Evolutionary conservation across 2,329 filamentous ascomycete species (phyloP).

Genomic region (Gaeumannomyces tritici): DNA sequence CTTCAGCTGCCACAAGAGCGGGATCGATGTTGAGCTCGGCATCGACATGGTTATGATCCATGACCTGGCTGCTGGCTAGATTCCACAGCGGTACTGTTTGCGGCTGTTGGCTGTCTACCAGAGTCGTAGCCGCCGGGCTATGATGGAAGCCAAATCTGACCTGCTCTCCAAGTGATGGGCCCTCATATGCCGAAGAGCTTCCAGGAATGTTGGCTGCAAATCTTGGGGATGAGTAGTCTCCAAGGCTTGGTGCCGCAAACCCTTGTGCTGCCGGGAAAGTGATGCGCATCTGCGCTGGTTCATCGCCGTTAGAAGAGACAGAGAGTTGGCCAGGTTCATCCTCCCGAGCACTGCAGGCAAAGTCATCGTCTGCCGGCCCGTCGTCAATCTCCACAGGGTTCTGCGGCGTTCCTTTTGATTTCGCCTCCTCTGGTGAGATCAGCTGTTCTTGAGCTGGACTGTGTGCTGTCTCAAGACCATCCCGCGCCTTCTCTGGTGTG

Average conservation of each 20-base stretch:
- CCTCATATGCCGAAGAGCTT: not conserved
- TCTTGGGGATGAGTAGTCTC: conserved; percentile 3
- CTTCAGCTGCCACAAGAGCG: not conserved
- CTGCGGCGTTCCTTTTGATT: not conserved
- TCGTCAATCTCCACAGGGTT: not conserved
- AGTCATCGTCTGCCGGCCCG: not conserved
- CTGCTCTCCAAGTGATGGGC: conserved; percentile 13
- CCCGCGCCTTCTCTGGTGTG: not conserved
- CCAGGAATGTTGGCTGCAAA: not conserved
- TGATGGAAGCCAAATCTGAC: conserved; percentile 20
- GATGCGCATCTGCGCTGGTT: not conserved
- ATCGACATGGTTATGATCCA: conserved; percentile 5
- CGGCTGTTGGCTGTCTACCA: not conserved
- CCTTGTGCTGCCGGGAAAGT: not conserved
- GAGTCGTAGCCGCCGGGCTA: not conserved
- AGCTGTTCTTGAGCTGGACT: not conserved
- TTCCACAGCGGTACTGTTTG: conserved; percentile 7
- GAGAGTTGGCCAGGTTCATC: not conserved
- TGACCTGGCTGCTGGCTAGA: conserved; percentile 4
- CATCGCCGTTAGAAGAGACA: not conserved
- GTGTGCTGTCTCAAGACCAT: not conserved
- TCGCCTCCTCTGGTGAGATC: not conserved
- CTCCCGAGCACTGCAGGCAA: not conserved
- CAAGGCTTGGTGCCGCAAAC: not conserved
- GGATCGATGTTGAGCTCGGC: conserved; percentile 3